Conservation (phyloP, 805 yeast genomes). For the Metschnikowia picachoensis region DNA sequence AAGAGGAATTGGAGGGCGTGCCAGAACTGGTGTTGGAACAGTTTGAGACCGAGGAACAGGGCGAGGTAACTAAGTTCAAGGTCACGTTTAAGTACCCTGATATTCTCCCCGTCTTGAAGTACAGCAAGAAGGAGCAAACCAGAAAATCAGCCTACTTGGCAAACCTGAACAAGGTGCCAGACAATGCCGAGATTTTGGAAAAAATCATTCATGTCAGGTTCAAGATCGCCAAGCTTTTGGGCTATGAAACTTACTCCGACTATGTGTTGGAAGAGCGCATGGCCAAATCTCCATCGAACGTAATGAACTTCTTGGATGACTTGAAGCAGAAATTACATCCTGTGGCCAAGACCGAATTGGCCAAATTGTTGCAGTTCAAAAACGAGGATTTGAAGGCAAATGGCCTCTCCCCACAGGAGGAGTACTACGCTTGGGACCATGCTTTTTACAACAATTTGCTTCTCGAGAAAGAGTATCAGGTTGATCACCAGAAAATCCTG, state of each 20-base stretch:
- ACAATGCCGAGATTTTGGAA: constrained; percentile 57
- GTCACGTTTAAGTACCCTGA: constrained; percentile 85
- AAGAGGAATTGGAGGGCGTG: constrained; percentile 68
- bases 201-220: constrained; percentile 61
- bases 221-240: constrained; percentile 58
- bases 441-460: constrained; percentile 61
- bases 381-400: constrained; percentile 45
- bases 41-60: constrained; percentile 46
- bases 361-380: constrained; percentile 48
- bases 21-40: constrained; percentile 60
- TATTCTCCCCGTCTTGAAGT: constrained; percentile 69
- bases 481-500: constrained; percentile 66
- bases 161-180: constrained; percentile 59
- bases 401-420: constrained; percentile 39
- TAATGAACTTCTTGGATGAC: constrained; percentile 58
- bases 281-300: constrained; percentile 68
- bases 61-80: constrained; percentile 43
- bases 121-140: constrained; percentile 60
- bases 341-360: constrained; percentile 54
- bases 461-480: constrained; percentile 64
- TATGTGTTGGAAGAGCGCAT: constrained; percentile 71
- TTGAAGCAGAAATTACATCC: constrained; percentile 56
- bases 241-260: constrained; percentile 66
- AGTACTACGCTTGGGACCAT: constrained; percentile 67
- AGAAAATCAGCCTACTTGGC: constrained; percentile 64